Percentiles rank a stretch among this genome's conserved stretches.
Evolutionary conservation across 768 basidiomycete genomes (phyloP).

Genomic region (Cystofilobasidium bisporidii): DNA sequence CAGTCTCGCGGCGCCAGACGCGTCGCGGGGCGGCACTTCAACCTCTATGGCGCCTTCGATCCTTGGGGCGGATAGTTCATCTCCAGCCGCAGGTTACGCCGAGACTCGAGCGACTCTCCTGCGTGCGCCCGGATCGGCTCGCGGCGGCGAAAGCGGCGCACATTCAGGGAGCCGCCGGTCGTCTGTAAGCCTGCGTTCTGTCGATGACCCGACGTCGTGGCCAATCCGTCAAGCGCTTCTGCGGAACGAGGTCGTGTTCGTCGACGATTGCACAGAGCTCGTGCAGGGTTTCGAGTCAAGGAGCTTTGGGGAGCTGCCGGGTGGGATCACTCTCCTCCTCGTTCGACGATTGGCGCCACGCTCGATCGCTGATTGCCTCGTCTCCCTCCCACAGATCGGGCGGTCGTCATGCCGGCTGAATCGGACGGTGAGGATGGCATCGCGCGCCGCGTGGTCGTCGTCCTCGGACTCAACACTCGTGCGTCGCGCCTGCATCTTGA

Average conservation of each 20-base stretch:
- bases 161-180: not conserved
- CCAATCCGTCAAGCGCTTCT: slow-evolving; percentile 5
- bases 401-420: slow-evolving; percentile 22
- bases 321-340: not conserved
- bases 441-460: slow-evolving; percentile 27
- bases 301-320: slow-evolving; percentile 19
- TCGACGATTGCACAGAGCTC: slow-evolving; percentile 23
- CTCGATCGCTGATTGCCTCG: too few relatives aligned
- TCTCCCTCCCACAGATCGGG: not conserved
- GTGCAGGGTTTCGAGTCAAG: slow-evolving; percentile 19
- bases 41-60: too few relatives aligned
- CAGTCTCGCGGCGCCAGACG: too few relatives aligned
- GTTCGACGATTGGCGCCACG: too few relatives aligned
- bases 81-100: too few relatives aligned
- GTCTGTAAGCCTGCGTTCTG: not conserved
- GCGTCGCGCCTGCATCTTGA: too few relatives aligned
- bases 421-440: slow-evolving; percentile 2
- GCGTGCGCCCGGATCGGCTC: too few relatives aligned
- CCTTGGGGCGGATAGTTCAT: too few relatives aligned
- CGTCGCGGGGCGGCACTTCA: too few relatives aligned
- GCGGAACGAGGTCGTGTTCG: not conserved
- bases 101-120: too few relatives aligned
- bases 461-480: slow-evolving; percentile 34
- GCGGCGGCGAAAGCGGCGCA: too few relatives aligned
- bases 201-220: slow-evolving; percentile 10